phyloP scores from a whole-genome alignment of 2,329 filamentous ascomycete genomes.

The Salinomyces thailandicus region DNA sequence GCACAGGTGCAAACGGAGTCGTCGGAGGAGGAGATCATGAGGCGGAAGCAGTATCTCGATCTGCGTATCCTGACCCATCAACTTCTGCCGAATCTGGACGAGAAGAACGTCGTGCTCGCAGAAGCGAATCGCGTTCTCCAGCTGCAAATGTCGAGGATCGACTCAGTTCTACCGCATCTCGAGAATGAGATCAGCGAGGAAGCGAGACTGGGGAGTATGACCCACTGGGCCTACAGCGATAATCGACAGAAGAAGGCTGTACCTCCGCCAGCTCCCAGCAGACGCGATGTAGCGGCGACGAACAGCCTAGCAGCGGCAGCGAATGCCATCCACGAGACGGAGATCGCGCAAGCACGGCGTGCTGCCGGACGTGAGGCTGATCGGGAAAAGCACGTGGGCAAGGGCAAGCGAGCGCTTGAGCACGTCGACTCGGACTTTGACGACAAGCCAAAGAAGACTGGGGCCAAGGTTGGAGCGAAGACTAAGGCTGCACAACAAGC shows the following conservation, averaged over 20 bases:
- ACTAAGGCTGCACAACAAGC: constrained; percentile 46
- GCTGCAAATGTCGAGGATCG: constrained; percentile 72
- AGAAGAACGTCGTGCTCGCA: constrained; percentile 94
- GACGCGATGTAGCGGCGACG: constrained; percentile 66
- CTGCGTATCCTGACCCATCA: constrained; percentile 69
- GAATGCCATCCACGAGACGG: constrained; percentile 66
- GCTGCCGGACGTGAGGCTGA: constrained; percentile 60
- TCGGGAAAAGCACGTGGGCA: constrained; percentile 55
- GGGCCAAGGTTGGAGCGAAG: constrained; percentile 44
- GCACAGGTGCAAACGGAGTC: constrained; percentile 9
- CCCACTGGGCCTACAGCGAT: constrained; percentile 92
- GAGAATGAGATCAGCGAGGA: constrained; percentile 88
- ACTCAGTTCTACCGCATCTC: constrained; percentile 77
- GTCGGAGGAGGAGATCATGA: constrained; percentile 41
- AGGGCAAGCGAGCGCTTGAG: constrained; percentile 47
- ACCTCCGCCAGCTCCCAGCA: constrained; percentile 53
- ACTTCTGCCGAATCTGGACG: constrained; percentile 82
- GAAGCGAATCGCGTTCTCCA: constrained; percentile 84
- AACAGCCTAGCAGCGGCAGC: constrained; percentile 60
- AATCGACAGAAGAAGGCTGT: constrained; percentile 50
- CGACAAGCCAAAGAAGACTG: constrained; percentile 57
- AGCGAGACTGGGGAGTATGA: constrained; percentile 80
- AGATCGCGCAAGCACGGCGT: constrained; percentile 69
- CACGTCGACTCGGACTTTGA: constrained; percentile 72
- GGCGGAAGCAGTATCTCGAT: constrained; percentile 50